Evolutionary conservation across 495 filamentous ascomycete species (phyloP).

Genomic region (Talaromyces borbonicus): DNA sequence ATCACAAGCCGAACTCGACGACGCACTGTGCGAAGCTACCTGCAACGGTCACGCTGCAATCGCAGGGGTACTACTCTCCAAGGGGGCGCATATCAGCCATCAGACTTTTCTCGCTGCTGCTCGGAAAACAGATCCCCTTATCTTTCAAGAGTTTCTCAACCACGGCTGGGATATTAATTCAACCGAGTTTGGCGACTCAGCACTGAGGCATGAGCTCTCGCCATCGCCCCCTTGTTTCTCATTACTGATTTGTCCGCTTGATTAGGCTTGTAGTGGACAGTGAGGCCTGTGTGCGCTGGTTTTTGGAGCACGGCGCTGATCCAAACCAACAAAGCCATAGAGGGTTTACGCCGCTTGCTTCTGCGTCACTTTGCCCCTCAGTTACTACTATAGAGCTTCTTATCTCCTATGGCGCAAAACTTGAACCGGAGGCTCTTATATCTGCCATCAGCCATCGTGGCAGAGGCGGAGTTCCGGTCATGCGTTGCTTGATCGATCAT

Average conservation of each 20-base stretch:
- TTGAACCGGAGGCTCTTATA: slow-evolving; percentile 1
- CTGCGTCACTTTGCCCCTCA: slow-evolving; percentile 6
- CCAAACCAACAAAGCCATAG: slow-evolving; percentile 3
- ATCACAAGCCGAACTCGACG: slow-evolving; percentile 7
- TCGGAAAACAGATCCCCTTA: background rate
- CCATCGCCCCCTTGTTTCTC: background rate
- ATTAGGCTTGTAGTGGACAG: slow-evolving; percentile 3
- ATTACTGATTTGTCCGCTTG: background rate
- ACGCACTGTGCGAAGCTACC: slow-evolving; percentile 1
- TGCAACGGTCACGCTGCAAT: slow-evolving; percentile 2
- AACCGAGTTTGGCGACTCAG: slow-evolving; percentile 6
- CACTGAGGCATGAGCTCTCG: slow-evolving; percentile 3
- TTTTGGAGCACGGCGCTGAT: slow-evolving; percentile 6
- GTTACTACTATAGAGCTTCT: slow-evolving; percentile 5
- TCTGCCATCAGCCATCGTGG: slow-evolving; percentile 1
- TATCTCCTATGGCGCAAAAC: slow-evolving; percentile 7
- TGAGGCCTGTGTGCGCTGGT: slow-evolving; percentile 6
- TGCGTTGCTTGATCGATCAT: slow-evolving; percentile 6
- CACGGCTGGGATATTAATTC: slow-evolving; percentile 7
- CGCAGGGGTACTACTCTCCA: slow-evolving; percentile 6
- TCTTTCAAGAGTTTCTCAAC: slow-evolving; percentile 6
- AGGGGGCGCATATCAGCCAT: background rate
- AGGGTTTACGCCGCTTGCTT: slow-evolving; percentile 4
- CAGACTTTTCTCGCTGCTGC: background rate
- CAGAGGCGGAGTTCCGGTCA: slow-evolving; percentile 7